Evolutionary conservation across 306 rosid genomes (phyloP).

Genomic region (Boehmeria nivea): DNA sequence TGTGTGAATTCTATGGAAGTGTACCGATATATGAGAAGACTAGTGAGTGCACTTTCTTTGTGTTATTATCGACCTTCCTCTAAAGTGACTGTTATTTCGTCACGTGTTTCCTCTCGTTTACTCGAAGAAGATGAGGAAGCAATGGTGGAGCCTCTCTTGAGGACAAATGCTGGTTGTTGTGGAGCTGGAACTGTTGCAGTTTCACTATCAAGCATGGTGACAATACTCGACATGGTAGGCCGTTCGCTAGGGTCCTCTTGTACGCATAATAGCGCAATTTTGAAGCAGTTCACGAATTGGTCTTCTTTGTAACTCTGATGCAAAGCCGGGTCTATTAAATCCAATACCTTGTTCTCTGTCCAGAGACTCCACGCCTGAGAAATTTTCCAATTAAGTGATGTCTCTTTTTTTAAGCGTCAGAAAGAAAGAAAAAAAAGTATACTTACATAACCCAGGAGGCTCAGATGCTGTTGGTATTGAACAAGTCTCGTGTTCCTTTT

Average conservation of each 20-base stretch:
- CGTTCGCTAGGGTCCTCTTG: constrained; percentile 53
- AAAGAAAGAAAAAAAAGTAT: neutral
- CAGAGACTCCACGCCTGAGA: constrained; percentile 50
- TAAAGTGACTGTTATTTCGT: constrained; percentile 15
- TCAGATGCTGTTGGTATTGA: constrained; percentile 26
- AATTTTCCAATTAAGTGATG: neutral
- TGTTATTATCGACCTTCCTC: constrained; percentile 28
- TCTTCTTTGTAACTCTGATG: constrained; percentile 20
- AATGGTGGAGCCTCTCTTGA: neutral
- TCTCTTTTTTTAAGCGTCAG: too few relatives aligned
- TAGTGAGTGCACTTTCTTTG: too few relatives aligned
- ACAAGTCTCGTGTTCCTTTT: constrained; percentile 40
- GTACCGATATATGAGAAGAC: neutral
- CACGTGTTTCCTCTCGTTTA: constrained; percentile 13
- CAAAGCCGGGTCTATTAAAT: constrained; percentile 33
- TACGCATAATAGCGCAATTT: constrained; percentile 35
- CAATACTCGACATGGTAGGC: constrained; percentile 36
- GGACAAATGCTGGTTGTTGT: constrained; percentile 35
- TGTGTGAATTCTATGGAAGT: too few relatives aligned
- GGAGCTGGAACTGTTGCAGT: constrained; percentile 29
- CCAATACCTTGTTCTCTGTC: constrained; percentile 34
- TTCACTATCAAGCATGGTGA: constrained; percentile 41
- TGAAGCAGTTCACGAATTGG: constrained; percentile 34
- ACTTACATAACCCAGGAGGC: constrained; percentile 50
- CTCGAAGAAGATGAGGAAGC: constrained; percentile 36